Evolutionary conservation across 2,329 filamentous ascomycete genomes (phyloP).

Genomic region (Mycogone perniciosa): DNA sequence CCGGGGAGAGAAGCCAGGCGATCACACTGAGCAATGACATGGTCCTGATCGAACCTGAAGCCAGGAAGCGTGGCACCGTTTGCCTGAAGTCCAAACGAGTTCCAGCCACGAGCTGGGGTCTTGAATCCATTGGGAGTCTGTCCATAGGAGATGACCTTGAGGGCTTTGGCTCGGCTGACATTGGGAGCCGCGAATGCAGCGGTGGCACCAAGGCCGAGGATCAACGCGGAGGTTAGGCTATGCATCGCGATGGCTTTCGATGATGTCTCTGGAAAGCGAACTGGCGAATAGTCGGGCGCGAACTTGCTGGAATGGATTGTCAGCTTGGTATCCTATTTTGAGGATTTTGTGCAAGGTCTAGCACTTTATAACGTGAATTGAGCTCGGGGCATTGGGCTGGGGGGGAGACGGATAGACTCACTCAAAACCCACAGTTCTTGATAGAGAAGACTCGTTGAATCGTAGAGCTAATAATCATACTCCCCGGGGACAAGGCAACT

Average conservation of each 20-base stretch:
- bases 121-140: slow-evolving; percentile 14
- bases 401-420: no score
- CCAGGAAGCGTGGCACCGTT: slow-evolving; percentile 9
- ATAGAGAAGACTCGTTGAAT: no score
- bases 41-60: slow-evolving; percentile 15
- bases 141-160: slow-evolving; percentile 15
- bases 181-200: slow-evolving; percentile 7
- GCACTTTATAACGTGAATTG: no score
- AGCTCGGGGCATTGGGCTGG: no score
- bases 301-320: no score
- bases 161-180: not conserved
- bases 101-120: slow-evolving; percentile 16
- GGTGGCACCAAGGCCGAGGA: slow-evolving; percentile 7
- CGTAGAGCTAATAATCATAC: no score
- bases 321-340: not conserved
- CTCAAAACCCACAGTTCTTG: no score
- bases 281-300: no score
- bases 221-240: slow-evolving; percentile 6
- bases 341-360: not conserved
- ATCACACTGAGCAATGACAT: slow-evolving; percentile 16
- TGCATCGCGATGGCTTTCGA: not conserved
- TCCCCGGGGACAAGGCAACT: no score
- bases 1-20: slow-evolving; percentile 9
- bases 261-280: not conserved
- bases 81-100: slow-evolving; percentile 16